phyloP scores from a whole-genome alignment of 768 basidiomycete genomes.

The Russula abietina region DNA sequence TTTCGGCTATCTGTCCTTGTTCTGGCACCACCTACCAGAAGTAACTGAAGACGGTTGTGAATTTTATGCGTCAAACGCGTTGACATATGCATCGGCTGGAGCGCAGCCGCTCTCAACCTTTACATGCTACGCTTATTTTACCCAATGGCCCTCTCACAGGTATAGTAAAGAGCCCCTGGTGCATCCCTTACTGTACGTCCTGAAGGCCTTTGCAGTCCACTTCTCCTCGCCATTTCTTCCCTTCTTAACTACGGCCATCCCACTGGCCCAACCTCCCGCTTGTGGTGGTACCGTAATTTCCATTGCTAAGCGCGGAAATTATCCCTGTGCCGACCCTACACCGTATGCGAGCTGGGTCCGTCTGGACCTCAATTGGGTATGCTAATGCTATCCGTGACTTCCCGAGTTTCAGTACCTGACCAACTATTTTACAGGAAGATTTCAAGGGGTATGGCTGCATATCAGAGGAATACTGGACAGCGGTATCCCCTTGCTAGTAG shows the following conservation, averaged over 20 bases:
- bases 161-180: no score
- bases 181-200: background rate
- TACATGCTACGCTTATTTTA: no score
- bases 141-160: no score
- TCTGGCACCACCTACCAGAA: no score
- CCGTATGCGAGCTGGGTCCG: background rate
- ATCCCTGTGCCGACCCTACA: no score
- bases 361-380: background rate
- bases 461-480: background rate
- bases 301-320: background rate
- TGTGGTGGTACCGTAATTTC: background rate
- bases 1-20: no score
- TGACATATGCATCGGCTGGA: no score
- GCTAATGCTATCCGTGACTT: background rate
- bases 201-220: background rate
- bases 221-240: background rate
- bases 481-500: background rate
- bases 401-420: no score
- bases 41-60: no score
- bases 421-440: slow-evolving; percentile 19
- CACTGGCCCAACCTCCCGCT: no score
- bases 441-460: background rate
- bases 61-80: no score
- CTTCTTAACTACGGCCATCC: background rate
- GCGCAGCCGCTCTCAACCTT: no score